Evolutionary conservation across 169 alveolate genomes (phyloP), one percentile per base, ranked within the genome.

Genomic region (Cryptosporidium muris): DNA sequence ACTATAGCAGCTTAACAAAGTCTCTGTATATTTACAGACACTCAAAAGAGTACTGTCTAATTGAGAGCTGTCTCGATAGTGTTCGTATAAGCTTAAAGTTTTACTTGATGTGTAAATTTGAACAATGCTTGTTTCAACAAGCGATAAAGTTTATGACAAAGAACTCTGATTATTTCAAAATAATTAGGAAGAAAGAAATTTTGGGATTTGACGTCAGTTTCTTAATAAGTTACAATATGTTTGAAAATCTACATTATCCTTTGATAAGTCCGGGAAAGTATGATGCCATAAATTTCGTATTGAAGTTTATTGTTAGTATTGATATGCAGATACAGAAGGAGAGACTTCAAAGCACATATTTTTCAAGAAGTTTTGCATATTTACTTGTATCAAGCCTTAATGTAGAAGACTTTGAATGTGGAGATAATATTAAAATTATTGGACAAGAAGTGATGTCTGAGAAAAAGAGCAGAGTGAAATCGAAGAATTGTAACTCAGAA

Each of bases 21-120:
- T 58, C 48, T 60, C 60, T 74, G 2, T 74, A 56, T 48, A 68
- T 74, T 14, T 74, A 74, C 42, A 56, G 85, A 7, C 74, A 74
- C 37, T 74, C 85, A 45, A 74, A 36, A 60, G 85, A 74, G 12
- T 74, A 45, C 60, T 74, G 85, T 58, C 60, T 25, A 25, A 58
- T 74, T 56, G 85, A 74, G 43, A 74, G 85, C 49, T 74, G 74
- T 51, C 40, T 74, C 11, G 85, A 74, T 47, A 74, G 85, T 60
- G 68, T 74, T 3, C 40, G 85, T 40, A 64, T 74, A 47, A 74
- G 64, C 48, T 51, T 74, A 3, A 74, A 74, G 38, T 74, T 74
- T 42, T 74, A 48, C 62, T 54, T 74, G 16, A 74, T 58, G 42
- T 74, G 85, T 49, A 68, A 74, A 48, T 74, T 74, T 56, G 85